A percentile compares a stretch with the other conserved stretches of the same genome.
Evolutionary conservation across 2,329 filamentous ascomycete genomes (phyloP).

Genomic region (Diaporthe aspalathi): DNA sequence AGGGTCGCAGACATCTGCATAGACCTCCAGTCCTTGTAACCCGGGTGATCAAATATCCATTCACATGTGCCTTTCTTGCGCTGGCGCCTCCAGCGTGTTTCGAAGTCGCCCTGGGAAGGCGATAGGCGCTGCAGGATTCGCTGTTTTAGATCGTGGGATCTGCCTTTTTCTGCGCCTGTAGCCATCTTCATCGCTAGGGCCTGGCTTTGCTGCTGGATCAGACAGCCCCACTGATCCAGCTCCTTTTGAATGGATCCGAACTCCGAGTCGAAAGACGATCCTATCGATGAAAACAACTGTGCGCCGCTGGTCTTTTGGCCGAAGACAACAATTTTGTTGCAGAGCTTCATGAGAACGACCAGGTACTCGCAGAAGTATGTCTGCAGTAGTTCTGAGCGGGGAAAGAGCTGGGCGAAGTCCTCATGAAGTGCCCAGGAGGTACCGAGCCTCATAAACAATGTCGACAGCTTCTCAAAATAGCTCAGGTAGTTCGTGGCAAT

Average conservation of each 20-base stretch:
- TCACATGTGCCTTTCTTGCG: constrained; percentile 35
- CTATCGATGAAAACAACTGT: not conserved
- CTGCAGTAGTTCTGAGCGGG: constrained; percentile 7
- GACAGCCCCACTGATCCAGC: constrained; percentile 25
- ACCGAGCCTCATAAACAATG: constrained; percentile 6
- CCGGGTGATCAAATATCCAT: constrained; percentile 32
- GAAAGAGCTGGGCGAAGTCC: constrained; percentile 22
- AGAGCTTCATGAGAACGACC: constrained; percentile 11
- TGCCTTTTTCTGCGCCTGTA: not conserved
- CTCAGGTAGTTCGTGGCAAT: not conserved
- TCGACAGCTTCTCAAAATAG: constrained; percentile 29
- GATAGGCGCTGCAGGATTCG: constrained; percentile 23
- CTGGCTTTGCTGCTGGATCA: constrained; percentile 15
- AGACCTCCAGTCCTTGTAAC: constrained; percentile 20
- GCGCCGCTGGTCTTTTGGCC: not conserved
- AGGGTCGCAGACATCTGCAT: not conserved
- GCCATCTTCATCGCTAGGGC: not conserved
- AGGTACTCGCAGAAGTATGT: constrained; percentile 16
- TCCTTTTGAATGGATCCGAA: constrained; percentile 22
- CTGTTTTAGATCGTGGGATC: not conserved
- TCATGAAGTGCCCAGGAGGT: constrained; percentile 29
- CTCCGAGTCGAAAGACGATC: constrained; percentile 26
- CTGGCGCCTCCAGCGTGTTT: constrained; percentile 35
- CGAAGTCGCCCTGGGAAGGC: constrained; percentile 20
- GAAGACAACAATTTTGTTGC: constrained; percentile 1